Percentiles rank a stretch among this genome's conserved stretches.
These are phyloP conservation scores for Fusarium mundagurra DNA, from an alignment of 2,329 filamentous ascomycete species.

Conservation along the genomic window DNA sequence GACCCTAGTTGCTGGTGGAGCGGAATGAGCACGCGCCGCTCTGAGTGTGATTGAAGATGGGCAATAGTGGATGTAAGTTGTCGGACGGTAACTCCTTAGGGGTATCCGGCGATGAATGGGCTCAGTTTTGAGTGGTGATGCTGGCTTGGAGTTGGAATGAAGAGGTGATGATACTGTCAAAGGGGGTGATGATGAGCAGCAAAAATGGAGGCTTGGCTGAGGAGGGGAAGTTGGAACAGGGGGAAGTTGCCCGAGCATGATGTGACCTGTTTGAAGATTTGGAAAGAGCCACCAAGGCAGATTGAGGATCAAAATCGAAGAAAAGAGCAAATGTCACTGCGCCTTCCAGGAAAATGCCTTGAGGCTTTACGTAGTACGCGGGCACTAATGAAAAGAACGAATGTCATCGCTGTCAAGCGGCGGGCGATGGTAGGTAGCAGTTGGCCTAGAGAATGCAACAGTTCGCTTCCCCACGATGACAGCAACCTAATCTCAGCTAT, in stretches of 20 bases:
- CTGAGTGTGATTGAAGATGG: slow-evolving; percentile 34
- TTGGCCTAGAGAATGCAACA: slow-evolving; percentile 17
- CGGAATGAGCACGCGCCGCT: slow-evolving; percentile 25
- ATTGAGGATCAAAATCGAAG: not conserved
- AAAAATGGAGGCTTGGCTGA: slow-evolving; percentile 12
- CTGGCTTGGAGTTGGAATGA: slow-evolving; percentile 14
- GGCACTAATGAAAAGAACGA: not conserved
- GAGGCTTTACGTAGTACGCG: not conserved
- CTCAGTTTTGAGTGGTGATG: slow-evolving; percentile 36
- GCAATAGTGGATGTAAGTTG: slow-evolving; percentile 28
- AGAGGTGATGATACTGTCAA: slow-evolving; percentile 1
- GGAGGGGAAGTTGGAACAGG: not conserved
- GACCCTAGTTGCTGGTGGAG: slow-evolving; percentile 36
- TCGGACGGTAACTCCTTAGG: slow-evolving; percentile 25
- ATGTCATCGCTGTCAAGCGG: not conserved
- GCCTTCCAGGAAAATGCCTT: not conserved
- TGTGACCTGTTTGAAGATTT: slow-evolving; percentile 1
- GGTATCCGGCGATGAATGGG: slow-evolving; percentile 33
- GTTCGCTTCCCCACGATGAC: slow-evolving; percentile 23
- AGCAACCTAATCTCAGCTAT: slow-evolving; percentile 24
- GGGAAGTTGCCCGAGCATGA: not conserved
- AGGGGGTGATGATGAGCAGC: slow-evolving; percentile 3
- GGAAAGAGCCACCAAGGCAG: slow-evolving; percentile 11
- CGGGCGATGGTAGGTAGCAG: slow-evolving; percentile 5
- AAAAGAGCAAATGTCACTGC: not conserved